Evolutionary conservation across 2,329 filamentous ascomycete genomes (phyloP).

Genomic region (Ophiocordyceps sinensis): DNA sequence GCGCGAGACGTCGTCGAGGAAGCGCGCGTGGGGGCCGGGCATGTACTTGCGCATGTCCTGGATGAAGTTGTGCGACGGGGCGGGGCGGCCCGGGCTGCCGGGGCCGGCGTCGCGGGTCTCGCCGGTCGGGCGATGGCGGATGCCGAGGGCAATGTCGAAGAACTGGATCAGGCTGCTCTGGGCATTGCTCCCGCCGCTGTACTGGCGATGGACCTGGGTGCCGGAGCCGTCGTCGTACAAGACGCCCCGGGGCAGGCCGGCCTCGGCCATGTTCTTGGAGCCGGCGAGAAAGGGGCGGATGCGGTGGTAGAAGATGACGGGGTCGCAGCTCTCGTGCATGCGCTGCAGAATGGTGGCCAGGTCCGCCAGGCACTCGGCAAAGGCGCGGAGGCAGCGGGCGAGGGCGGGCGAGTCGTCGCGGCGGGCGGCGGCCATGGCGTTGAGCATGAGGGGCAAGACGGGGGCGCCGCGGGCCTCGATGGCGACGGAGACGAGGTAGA

Average conservation of each 20-base stretch:
- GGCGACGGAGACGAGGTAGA: constrained; percentile 88
- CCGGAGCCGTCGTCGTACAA: constrained; percentile 72
- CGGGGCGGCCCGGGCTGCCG: constrained; percentile 24
- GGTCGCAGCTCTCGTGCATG: constrained; percentile 94
- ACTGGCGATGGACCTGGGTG: constrained; percentile 59
- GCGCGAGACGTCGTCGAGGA: constrained; percentile 63
- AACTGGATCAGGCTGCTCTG: constrained; percentile 96
- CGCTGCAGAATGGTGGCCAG: constrained; percentile 63
- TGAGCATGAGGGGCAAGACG: constrained; percentile 76
- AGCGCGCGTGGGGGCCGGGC: constrained; percentile 83
- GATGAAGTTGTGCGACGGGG: constrained; percentile 64
- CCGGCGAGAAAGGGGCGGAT: constrained; percentile 94
- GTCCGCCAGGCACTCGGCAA: constrained; percentile 81
- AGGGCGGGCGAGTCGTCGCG: constrained; percentile 56
- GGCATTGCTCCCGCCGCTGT: constrained; percentile 87
- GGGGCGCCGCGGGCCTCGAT: constrained; percentile 87
- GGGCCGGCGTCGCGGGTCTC: constrained; percentile 38
- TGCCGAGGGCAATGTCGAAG: constrained; percentile 81
- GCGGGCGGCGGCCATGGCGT: constrained; percentile 69
- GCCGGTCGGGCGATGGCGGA: constrained; percentile 83
- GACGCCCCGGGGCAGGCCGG: constrained; percentile 75
- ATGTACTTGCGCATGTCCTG: constrained; percentile 96
- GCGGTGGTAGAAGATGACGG: constrained; percentile 85
- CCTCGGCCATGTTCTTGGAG: constrained; percentile 95
- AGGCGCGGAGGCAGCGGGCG: constrained; percentile 58